A percentile compares a stretch with the other conserved stretches of the same genome.
Evolutionary conservation across 225 moss, liverwort and hornwort species (phyloP).

Genomic region (Physcomitrium patens): DNA sequence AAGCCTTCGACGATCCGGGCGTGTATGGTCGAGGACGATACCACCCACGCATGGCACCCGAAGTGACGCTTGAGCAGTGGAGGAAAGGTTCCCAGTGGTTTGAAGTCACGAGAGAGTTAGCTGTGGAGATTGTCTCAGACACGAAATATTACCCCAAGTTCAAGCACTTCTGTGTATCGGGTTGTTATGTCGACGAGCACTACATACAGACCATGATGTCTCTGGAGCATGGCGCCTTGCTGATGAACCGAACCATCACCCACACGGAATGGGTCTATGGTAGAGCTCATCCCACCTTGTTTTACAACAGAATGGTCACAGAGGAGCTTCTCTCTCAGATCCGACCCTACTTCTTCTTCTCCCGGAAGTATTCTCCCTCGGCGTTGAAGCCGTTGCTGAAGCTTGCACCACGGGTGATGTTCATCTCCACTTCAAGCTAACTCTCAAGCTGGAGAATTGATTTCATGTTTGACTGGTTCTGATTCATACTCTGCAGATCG

Average conservation of each 20-base stretch:
- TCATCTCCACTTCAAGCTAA: conserved; percentile 26
- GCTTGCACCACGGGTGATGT: conserved; percentile 43
- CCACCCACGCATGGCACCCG: conserved; percentile 39
- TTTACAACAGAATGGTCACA: conserved; percentile 27
- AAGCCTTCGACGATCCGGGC: conserved; percentile 38
- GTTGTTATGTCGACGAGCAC: conserved; percentile 52
- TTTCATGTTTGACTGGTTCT: neutral
- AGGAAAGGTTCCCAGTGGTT: conserved; percentile 60
- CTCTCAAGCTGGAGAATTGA: neutral
- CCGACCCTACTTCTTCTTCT: conserved; percentile 38
- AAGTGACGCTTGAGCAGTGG: conserved; percentile 39
- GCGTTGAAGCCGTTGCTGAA: conserved; percentile 35
- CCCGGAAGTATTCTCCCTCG: conserved; percentile 34
- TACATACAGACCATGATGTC: conserved; percentile 52
- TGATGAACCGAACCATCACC: conserved; percentile 44
- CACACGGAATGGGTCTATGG: conserved; percentile 44
- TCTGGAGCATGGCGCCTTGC: conserved; percentile 30
- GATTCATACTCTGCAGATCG: neutral
- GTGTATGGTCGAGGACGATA: conserved; percentile 46
- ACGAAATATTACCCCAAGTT: conserved; percentile 49
- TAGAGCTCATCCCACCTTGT: conserved; percentile 39
- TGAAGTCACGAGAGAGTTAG: conserved; percentile 41
- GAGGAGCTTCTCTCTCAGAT: conserved; percentile 24
- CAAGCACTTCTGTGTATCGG: conserved; percentile 30
- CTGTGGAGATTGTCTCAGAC: conserved; percentile 50